Percentiles rank a stretch among this genome's conserved stretches.
These are phyloP conservation scores for Umbelopsis sp. DNA, from an alignment of 371 early-diverging fungal genomes.

Conservation along the genomic window DNA sequence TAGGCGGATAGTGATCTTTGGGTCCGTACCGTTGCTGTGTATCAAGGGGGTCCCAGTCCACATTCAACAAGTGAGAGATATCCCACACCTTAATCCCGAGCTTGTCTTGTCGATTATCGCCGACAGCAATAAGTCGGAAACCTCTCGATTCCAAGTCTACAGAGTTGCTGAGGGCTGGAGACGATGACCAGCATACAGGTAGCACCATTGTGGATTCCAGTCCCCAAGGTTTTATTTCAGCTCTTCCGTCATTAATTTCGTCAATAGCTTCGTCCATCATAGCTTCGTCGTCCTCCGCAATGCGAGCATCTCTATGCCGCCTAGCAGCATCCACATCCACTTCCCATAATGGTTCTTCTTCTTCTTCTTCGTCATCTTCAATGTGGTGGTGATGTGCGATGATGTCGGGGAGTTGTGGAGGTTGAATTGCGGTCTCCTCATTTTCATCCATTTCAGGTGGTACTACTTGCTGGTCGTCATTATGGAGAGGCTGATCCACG, in stretches of 20 bases:
- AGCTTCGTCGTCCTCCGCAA: slow-evolving; percentile 6
- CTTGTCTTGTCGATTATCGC: slow-evolving; percentile 31
- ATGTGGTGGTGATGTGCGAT: background rate
- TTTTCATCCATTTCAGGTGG: background rate
- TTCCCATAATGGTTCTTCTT: slow-evolving; percentile 13
- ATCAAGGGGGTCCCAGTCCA: slow-evolving; percentile 33
- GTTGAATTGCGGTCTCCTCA: no score
- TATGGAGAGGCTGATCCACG: background rate
- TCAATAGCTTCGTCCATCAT: slow-evolving; percentile 17
- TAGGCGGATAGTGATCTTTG: background rate
- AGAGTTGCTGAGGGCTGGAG: slow-evolving; percentile 6
- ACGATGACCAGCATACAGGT: slow-evolving; percentile 28
- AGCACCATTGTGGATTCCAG: slow-evolving; percentile 46
- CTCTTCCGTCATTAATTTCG: slow-evolving; percentile 9
- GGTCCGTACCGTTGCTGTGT: slow-evolving; percentile 10
- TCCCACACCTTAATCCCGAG: slow-evolving; percentile 53
- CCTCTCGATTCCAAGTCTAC: slow-evolving; percentile 28
- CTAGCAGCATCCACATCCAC: background rate
- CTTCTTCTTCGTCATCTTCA: background rate
- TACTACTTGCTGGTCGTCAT: background rate
- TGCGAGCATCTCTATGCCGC: background rate
- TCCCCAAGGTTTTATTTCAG: slow-evolving; percentile 40
- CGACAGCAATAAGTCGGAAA: slow-evolving; percentile 26
- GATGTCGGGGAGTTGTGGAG: background rate
- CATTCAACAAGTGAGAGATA: slow-evolving; percentile 37